A percentile compares a stretch with the other conserved stretches of the same genome.
Evolutionary conservation across 495 filamentous ascomycete species (phyloP).

Genomic region (Podospora pseudocomata): DNA sequence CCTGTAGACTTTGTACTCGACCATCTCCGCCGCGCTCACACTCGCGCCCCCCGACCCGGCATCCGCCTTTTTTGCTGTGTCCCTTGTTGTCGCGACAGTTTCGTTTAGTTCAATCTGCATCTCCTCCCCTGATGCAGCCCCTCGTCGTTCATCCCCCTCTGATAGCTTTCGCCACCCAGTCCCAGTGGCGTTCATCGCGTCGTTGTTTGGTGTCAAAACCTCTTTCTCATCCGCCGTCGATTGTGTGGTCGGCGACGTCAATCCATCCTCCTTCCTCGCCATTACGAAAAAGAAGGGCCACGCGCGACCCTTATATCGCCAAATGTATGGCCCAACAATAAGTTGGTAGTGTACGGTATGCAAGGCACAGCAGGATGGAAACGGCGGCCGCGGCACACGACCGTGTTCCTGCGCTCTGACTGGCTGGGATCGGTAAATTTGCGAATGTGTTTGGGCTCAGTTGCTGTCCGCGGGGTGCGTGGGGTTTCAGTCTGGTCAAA

Average conservation of each 20-base stretch:
- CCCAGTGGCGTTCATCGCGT: neutral
- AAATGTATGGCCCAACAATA: no score
- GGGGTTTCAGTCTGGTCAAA: no score
- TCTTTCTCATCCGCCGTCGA: neutral
- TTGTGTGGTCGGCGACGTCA: neutral
- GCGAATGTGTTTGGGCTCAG: no score
- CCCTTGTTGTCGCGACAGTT: neutral
- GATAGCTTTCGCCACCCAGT: neutral
- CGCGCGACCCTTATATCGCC: neutral
- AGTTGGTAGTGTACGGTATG: no score
- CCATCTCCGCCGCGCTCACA: slow-evolving; percentile 9
- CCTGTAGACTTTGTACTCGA: slow-evolving; percentile 74
- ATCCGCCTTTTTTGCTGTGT: neutral
- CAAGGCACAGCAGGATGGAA: no score
- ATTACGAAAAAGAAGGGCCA: neutral
- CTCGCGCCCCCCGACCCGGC: slow-evolving; percentile 13
- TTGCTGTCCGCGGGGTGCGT: no score
- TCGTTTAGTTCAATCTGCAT: slow-evolving; percentile 22
- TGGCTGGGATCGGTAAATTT: neutral
- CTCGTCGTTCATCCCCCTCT: neutral
- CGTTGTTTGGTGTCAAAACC: neutral
- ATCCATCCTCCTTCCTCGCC: neutral
- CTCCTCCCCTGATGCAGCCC: slow-evolving; percentile 5
- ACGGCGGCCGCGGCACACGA: neutral
- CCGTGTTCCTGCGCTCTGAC: neutral